Base-by-base conservation (phyloP, 1,139 yeast species). In the Debaryomyces robertsiae region DNA sequence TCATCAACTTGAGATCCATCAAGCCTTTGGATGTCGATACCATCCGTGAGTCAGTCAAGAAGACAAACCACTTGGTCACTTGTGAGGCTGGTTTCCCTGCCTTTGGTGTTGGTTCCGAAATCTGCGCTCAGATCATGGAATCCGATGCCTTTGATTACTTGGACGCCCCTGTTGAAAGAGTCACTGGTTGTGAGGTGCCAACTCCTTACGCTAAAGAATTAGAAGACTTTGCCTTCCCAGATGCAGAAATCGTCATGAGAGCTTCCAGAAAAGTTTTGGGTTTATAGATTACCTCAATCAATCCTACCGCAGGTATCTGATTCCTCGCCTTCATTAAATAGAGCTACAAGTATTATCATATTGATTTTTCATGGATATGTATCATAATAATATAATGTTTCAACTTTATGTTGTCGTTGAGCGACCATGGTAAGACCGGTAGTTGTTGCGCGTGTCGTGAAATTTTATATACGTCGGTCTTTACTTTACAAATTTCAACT, bases 191-290 rank as follows among this genome's bases (percentile, higher is more conserved):
- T 63, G 99, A 94, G 74, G 97, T 91, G 28, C 98, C 99, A 65
- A 94, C 98, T 55, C 99, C 99, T 52, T 94, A 94, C 66, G 96
- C 97, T 55, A 81, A 83, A 69, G 94, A 86, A 73, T 81, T 94
- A 65, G 99, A 94, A 79, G 95, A 87, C 73, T 88, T 93, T 65
- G 97, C 98, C 44, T 93, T 94, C 96, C 98, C 98, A 66, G 96
- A 91, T 66, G 79, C 87, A 46, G 95, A 89, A 61, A 81, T 90
- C 53, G 86, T 94, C 57, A 79, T 87, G 64, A 85, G 93, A 77
- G 97, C 96, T 54, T 82, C 84, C 54, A 91, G 85, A 79, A 85
- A 86, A 71, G 96, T 87, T 43, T 78, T 91, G 67, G 86, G 94
- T 53, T 84, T 77, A 63, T 73, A 72, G 57, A 29, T 22, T 28